Evolutionary conservation across 371 early-diverging fungal species (phyloP).

Genomic region (Polyrhizophydium stewartii): DNA sequence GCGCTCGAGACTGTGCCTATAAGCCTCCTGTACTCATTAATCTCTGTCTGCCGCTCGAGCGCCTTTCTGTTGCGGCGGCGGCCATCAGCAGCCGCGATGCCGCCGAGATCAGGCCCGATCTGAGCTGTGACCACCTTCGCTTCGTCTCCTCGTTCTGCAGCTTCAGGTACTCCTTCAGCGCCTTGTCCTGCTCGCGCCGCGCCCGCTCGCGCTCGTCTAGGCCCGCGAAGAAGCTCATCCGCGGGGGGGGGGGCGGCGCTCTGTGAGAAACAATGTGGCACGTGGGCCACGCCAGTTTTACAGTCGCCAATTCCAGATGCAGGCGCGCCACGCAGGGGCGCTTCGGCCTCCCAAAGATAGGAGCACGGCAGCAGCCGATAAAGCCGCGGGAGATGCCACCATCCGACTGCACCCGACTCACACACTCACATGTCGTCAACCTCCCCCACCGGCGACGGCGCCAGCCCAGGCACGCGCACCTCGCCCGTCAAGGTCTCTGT

Average conservation of each 20-base stretch:
- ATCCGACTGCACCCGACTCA: too few relatives aligned
- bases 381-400: too few relatives aligned
- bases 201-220: constrained; percentile 28
- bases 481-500: neutral
- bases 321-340: too few relatives aligned
- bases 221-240: constrained; percentile 35
- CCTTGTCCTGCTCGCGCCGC: constrained; percentile 21
- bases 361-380: too few relatives aligned
- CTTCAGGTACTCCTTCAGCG: constrained; percentile 30
- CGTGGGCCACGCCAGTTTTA: too few relatives aligned
- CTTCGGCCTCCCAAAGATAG: too few relatives aligned
- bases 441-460: neutral
- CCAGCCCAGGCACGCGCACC: neutral
- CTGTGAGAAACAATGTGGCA: too few relatives aligned
- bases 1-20: neutral
- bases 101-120: neutral
- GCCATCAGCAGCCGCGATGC: neutral
- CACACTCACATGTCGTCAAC: too few relatives aligned
- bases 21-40: constrained; percentile 15
- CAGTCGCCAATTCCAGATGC: too few relatives aligned
- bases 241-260: too few relatives aligned
- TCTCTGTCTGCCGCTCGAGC: constrained; percentile 21
- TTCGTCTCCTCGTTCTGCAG: constrained; percentile 36
- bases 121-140: constrained; percentile 19
- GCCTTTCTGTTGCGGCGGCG: constrained; percentile 12